Conservation (phyloP, 2,329 filamentous ascomycete species). For the Ophiobolus disseminans region DNA sequence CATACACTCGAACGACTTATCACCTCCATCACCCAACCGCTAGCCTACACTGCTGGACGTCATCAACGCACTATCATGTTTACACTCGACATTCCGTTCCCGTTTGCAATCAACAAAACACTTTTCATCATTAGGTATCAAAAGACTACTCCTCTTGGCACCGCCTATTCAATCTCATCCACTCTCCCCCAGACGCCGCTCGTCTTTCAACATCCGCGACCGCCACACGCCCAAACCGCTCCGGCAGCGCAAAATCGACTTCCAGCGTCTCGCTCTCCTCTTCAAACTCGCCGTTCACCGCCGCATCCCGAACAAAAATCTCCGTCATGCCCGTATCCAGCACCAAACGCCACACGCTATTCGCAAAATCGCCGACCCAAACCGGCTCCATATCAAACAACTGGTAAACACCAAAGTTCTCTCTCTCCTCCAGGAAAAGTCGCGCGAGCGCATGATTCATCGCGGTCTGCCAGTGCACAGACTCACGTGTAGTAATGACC, state of each 20-base stretch:
- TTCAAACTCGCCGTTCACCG: conserved; percentile 4
- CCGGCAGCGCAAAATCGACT: conserved; percentile 8
- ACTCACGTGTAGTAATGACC: background rate
- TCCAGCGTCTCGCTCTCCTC: background rate
- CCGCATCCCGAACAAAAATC: conserved; percentile 1
- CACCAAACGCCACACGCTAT: conserved; percentile 20
- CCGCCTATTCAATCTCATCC: conserved; percentile 1
- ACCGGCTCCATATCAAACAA: conserved; percentile 15
- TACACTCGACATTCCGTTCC: too few relatives aligned
- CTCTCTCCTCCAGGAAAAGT: background rate
- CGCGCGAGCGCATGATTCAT: conserved; percentile 9
- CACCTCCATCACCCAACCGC: too few relatives aligned
- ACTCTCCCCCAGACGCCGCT: background rate
- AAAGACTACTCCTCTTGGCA: too few relatives aligned
- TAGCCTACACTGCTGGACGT: too few relatives aligned
- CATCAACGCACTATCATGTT: too few relatives aligned
- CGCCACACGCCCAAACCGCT: conserved; percentile 3
- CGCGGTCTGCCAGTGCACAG: conserved; percentile 8
- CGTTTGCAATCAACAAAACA: too few relatives aligned
- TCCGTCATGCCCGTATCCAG: conserved; percentile 15
- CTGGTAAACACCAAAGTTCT: background rate
- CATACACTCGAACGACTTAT: too few relatives aligned
- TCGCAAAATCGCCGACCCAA: conserved; percentile 9
- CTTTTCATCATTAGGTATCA: too few relatives aligned
- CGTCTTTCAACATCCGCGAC: conserved; percentile 1